Evolutionary conservation across 2,329 filamentous ascomycete genomes (phyloP).

Genomic region (Botrytis paeoniae): DNA sequence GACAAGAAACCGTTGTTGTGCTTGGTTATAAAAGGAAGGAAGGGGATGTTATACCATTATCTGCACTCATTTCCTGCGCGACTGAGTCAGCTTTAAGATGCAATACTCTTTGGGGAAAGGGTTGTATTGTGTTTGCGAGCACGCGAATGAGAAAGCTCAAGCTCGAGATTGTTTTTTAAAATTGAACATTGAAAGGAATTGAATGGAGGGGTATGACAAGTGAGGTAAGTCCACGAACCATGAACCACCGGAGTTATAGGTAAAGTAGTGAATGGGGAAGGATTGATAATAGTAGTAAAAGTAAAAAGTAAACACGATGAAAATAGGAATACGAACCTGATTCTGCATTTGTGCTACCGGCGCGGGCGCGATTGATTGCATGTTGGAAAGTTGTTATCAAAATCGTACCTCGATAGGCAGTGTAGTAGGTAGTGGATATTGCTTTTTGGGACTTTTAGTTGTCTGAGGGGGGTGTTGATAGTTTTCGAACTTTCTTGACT

Average conservation of each 20-base stretch:
- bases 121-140: background rate
- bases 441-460: background rate
- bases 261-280: conserved; percentile 5
- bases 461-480: background rate
- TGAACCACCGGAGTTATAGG: conserved; percentile 5
- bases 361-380: conserved; percentile 38
- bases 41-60: conserved; percentile 31
- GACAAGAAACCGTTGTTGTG: conserved; percentile 8
- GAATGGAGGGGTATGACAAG: conserved; percentile 19
- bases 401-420: background rate
- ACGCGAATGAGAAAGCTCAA: conserved; percentile 1
- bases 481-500: background rate
- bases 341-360: conserved; percentile 34
- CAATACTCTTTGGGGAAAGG: background rate
- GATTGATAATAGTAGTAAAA: background rate
- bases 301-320: background rate
- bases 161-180: conserved; percentile 3
- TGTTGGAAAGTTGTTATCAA: conserved; percentile 13
- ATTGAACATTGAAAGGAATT: conserved; percentile 13
- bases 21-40: conserved; percentile 9
- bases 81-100: conserved; percentile 32
- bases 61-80: conserved; percentile 35
- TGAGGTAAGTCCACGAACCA: conserved; percentile 14
- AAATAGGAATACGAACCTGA: conserved; percentile 30
- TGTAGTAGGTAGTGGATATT: background rate